A percentile compares a stretch with the other conserved stretches of the same genome.
These are phyloP conservation scores for Grosmannia huntii DNA, from an alignment of 2,329 filamentous ascomycete genomes.

Conservation along the genomic window DNA sequence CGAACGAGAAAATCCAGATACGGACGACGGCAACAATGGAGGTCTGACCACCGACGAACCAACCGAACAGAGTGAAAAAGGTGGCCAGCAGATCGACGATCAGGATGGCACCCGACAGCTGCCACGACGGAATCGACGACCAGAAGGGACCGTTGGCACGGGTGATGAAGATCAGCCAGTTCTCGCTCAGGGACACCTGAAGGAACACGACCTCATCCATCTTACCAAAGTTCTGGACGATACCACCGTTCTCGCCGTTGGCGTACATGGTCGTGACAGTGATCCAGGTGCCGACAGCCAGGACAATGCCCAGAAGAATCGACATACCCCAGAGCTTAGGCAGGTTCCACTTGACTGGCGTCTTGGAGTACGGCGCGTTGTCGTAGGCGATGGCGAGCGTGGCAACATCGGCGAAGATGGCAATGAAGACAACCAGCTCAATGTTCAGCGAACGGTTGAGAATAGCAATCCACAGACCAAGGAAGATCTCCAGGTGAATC, in stretches of 20 bases:
- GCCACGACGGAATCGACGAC: slow-evolving; percentile 81
- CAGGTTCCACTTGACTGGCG: slow-evolving; percentile 88
- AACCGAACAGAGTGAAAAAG: slow-evolving; percentile 76
- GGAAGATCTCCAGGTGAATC: slow-evolving; percentile 81
- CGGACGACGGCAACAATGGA: slow-evolving; percentile 75
- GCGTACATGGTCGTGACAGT: slow-evolving; percentile 76
- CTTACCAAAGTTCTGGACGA: slow-evolving; percentile 79
- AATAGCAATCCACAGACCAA: slow-evolving; percentile 84
- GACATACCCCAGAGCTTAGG: slow-evolving; percentile 93
- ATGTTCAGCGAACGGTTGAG: slow-evolving; percentile 76
- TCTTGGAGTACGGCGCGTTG: slow-evolving; percentile 75
- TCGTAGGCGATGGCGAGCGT: slow-evolving; percentile 90
- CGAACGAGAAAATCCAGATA: slow-evolving; percentile 86
- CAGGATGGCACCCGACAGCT: slow-evolving; percentile 65
- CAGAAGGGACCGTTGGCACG: slow-evolving; percentile 88
- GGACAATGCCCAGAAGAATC: slow-evolving; percentile 65
- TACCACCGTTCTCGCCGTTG: slow-evolving; percentile 58
- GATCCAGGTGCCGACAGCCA: slow-evolving; percentile 79
- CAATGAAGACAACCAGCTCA: slow-evolving; percentile 82
- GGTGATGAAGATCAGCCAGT: slow-evolving; percentile 95
- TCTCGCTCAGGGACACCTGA: slow-evolving; percentile 81
- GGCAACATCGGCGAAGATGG: slow-evolving; percentile 87
- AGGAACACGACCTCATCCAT: slow-evolving; percentile 77
- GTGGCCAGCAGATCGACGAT: slow-evolving; percentile 75
- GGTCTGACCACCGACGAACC: slow-evolving; percentile 53